Percentiles rank a stretch among this genome's conserved stretches.
These are phyloP conservation scores for Fomitopsis pulvina DNA, from an alignment of 768 basidiomycete genomes.

Conservation along the genomic window DNA sequence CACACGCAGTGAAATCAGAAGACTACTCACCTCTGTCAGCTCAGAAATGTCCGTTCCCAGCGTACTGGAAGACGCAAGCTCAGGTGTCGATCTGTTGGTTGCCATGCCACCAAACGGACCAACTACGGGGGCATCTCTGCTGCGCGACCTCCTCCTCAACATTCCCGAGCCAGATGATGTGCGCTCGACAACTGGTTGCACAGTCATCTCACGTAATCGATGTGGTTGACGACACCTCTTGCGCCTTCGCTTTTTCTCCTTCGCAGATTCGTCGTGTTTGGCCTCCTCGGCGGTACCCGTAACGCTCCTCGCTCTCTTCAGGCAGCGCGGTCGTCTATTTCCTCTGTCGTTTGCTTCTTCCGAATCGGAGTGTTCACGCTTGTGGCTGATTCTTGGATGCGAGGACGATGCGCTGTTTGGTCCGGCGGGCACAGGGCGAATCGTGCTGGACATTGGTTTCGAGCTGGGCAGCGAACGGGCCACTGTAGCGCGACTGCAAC, in stretches of 20 bases:
- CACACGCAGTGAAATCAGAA: too few species aligned
- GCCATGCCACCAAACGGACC: neutral
- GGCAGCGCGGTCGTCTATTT: conserved; percentile 1
- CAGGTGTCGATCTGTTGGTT: neutral
- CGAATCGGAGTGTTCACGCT: conserved; percentile 13
- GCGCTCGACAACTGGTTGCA: too few species aligned
- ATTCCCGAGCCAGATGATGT: neutral
- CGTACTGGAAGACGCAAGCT: too few species aligned
- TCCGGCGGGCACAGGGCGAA: neutral
- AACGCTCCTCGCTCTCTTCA: conserved; percentile 5
- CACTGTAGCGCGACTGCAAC: too few species aligned
- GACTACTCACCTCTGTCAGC: too few species aligned
- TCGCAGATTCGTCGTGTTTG: conserved; percentile 1
- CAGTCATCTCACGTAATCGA: neutral
- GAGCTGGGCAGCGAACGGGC: too few species aligned
- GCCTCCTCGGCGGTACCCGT: neutral
- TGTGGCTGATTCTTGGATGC: neutral
- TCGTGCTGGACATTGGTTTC: neutral
- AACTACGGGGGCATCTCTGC: neutral
- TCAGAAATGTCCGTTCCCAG: too few species aligned
- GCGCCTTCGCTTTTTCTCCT: conserved; percentile 21
- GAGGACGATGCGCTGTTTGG: neutral
- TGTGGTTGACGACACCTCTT: conserved; percentile 9
- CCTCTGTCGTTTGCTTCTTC: conserved; percentile 6
- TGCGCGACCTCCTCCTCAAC: neutral